phyloP scores from a whole-genome alignment of 164 flowering plant species.

The Vitis riparia region DNA sequence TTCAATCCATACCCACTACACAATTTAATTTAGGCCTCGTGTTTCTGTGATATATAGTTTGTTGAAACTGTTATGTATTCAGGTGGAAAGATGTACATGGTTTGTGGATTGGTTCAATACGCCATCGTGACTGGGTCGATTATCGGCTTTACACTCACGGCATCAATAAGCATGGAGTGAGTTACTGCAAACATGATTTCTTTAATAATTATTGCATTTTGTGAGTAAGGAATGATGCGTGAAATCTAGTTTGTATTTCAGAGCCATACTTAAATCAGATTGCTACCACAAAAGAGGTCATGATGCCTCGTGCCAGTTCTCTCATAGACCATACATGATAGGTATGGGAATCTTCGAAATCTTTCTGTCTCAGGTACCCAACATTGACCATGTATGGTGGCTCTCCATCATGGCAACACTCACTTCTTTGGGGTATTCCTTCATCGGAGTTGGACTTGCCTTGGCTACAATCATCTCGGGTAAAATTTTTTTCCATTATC shows the following conservation, averaged over 20 bases:
- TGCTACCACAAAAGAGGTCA: conserved; percentile 47
- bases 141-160: conserved; percentile 50
- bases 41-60: no score
- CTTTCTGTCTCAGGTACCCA: conserved; percentile 50
- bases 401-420: conserved; percentile 46
- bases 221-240: no score
- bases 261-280: conserved; percentile 42
- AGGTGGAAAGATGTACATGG: conserved; percentile 34
- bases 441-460: conserved; percentile 42
- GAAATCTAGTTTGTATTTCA: conserved; percentile 9
- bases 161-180: conserved; percentile 60
- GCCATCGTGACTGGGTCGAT: conserved; percentile 29
- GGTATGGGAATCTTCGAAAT: conserved; percentile 39
- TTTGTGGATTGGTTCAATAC: conserved; percentile 37
- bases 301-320: conserved; percentile 25
- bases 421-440: conserved; percentile 52
- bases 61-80: background rate
- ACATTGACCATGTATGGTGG: conserved; percentile 46
- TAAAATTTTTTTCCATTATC: background rate
- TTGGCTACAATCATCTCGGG: conserved; percentile 31
- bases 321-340: conserved; percentile 35
- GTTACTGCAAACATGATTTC: conserved; percentile 1
- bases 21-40: no score
- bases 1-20: background rate
- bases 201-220: no score